Percentiles rank a stretch among this genome's conserved stretches.
Conservation (phyloP, 2,329 filamentous ascomycete species). For the Penicillium sp. region DNA sequence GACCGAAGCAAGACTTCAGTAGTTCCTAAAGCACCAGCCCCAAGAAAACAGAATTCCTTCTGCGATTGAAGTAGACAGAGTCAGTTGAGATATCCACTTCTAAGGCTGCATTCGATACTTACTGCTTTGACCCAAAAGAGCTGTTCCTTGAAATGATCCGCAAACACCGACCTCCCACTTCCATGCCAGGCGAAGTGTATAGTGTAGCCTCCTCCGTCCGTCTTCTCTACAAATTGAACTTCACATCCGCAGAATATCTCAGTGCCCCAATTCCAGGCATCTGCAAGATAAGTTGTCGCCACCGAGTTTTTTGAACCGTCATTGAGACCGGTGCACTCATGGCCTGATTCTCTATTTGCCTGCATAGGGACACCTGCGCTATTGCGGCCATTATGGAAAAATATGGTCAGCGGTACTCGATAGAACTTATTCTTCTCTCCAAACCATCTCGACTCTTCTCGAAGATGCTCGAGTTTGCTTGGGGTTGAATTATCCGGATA, state of each 20-base stretch:
- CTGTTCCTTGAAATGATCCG: constrained; percentile 50
- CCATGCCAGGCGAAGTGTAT: constrained; percentile 67
- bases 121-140: constrained; percentile 66
- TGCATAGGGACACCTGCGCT: constrained; percentile 65
- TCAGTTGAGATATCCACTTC: neutral
- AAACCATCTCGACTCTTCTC: constrained; percentile 2
- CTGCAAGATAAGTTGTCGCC: constrained; percentile 63
- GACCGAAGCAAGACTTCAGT: constrained; percentile 66
- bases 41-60: constrained; percentile 64
- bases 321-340: constrained; percentile 65
- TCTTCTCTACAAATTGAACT: constrained; percentile 62
- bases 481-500: constrained; percentile 10
- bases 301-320: constrained; percentile 63
- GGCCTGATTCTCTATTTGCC: constrained; percentile 59
- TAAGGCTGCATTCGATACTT: neutral
- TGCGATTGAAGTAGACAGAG: neutral
- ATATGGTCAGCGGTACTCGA: constrained; percentile 61
- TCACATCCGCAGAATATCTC: constrained; percentile 71
- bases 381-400: constrained; percentile 62
- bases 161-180: constrained; percentile 55
- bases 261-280: constrained; percentile 71
- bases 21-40: constrained; percentile 64
- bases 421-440: constrained; percentile 56
- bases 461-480: constrained; percentile 11
- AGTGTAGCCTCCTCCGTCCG: constrained; percentile 58